Base-by-base conservation (phyloP, 2,329 filamentous ascomycete genomes). In the Epicoccum sorghinum region DNA sequence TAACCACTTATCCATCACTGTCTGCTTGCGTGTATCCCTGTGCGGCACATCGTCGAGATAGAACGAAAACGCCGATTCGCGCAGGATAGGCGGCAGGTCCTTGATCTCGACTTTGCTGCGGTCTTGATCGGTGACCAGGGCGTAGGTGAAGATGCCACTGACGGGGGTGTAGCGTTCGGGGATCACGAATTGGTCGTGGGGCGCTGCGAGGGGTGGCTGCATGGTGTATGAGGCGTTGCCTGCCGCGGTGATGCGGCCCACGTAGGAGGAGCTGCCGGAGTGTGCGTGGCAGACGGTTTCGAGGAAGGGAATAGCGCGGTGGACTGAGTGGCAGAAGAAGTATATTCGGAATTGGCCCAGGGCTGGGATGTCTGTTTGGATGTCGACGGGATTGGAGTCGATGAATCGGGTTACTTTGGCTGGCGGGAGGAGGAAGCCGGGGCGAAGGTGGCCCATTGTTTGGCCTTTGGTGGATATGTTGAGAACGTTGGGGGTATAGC, bases 281-380 rank as follows among this genome's bases (percentile, higher is more conserved):
- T 89, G 78, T 8, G 81, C 76, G 24, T 79, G 75, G 61, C 83
- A 88, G 36, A 91, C 80, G 0, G 78, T 79, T 6, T 82, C 77
- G 23, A 91, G 77, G 72, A 90, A 90, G 1, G 77, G 75, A 48
- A 77, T 77, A 29, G 79, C 73, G 44, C 79, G 71, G 49, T 80
- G 78, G 2, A 90, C 78, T 64, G 90, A 81, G 66, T 83, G 85
- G 57, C 86, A 83, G 56, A 93, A 82, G 56, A 92, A 81, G 71
- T 89, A 91, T 40, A 91, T 83, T 43, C 88, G 83, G 77, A 92
- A 93, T 67, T 93, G 89, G 24, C 89, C 87, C 5, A 92, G 78
- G 73, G 91, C 83, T 1, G 89, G 89, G 39, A 92, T 89, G 66
- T 92, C 89, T 5, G 91, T 83, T 69, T 93, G 88, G 25, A 92